Evolutionary conservation across 495 filamentous ascomycete species (phyloP).

Genomic region (Lasiosphaeriaceae sp.): DNA sequence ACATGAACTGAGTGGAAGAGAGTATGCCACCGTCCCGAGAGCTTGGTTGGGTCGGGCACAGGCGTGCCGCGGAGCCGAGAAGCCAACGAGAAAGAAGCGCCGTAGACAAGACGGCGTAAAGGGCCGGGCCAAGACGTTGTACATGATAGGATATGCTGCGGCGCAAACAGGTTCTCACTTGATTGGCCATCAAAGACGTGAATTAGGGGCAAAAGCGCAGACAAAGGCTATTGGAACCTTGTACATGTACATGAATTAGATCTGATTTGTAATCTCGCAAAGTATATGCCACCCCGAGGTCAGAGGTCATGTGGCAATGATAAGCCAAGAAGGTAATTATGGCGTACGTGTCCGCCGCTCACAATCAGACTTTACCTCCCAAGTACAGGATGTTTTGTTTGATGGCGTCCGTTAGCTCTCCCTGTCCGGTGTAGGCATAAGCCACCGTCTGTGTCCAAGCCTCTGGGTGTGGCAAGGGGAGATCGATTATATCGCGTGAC

Average conservation of each 20-base stretch:
- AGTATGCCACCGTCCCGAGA: too few relatives aligned
- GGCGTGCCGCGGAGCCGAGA: too few relatives aligned
- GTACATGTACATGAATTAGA: not conserved
- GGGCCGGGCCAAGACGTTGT: not conserved
- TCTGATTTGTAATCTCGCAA: not conserved
- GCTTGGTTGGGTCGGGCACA: too few relatives aligned
- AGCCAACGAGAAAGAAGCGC: too few relatives aligned
- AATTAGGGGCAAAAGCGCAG: not conserved
- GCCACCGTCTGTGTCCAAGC: slow-evolving; percentile 48
- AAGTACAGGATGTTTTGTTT: slow-evolving; percentile 51
- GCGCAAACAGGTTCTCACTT: too few relatives aligned
- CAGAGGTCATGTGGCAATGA: slow-evolving; percentile 17
- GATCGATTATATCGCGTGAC: slow-evolving; percentile 49
- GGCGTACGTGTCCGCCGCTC: slow-evolving; percentile 2
- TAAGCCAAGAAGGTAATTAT: slow-evolving; percentile 7
- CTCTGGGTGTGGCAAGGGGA: slow-evolving; percentile 53
- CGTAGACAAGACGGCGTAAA: not conserved
- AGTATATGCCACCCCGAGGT: not conserved
- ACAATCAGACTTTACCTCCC: slow-evolving; percentile 42
- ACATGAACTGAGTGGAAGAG: too few relatives aligned
- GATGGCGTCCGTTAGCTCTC: slow-evolving; percentile 40
- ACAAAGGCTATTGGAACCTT: not conserved
- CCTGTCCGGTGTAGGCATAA: slow-evolving; percentile 50
- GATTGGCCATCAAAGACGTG: too few relatives aligned
- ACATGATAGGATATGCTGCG: too few relatives aligned